phyloP scores from a whole-genome alignment of 1,139 yeast species.

The Suhomyces bolitotheri region DNA sequence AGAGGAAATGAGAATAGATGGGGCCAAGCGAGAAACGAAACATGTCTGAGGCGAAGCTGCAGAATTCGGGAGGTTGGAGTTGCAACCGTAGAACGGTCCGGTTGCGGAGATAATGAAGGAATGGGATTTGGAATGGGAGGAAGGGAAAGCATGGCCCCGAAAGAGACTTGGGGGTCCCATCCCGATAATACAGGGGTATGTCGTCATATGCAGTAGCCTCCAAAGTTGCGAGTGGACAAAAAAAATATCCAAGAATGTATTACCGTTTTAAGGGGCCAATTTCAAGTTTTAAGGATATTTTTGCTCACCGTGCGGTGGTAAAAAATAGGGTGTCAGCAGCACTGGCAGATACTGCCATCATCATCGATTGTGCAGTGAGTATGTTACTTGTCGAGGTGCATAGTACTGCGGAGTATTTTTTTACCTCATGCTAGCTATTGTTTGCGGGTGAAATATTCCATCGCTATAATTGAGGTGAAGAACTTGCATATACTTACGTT shows the following conservation, averaged over 20 bases:
- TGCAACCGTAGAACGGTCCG: too few species aligned
- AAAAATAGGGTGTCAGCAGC: constrained; percentile 2
- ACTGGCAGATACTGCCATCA: constrained; percentile 4
- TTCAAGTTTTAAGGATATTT: constrained; percentile 9
- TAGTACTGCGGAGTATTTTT: not conserved
- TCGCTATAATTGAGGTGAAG: constrained; percentile 10
- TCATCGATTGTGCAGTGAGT: constrained; percentile 2
- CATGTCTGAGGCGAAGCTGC: too few species aligned
- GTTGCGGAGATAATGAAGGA: too few species aligned
- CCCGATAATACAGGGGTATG: too few species aligned
- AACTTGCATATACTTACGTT: constrained; percentile 8
- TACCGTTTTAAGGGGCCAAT: constrained; percentile 2
- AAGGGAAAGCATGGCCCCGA: too few species aligned
- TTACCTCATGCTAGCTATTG: constrained; percentile 6
- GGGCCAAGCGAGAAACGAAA: not conserved
- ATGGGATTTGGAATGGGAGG: too few species aligned
- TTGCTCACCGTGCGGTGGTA: not conserved
- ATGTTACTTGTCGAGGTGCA: constrained; percentile 1
- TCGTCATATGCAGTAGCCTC: too few species aligned
- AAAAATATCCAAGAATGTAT: not conserved
- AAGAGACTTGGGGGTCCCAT: too few species aligned
- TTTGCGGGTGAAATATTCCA: constrained; percentile 5
- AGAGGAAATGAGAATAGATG: not conserved
- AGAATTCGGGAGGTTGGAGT: too few species aligned
- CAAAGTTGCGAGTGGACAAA: too few species aligned